Base-by-base conservation (phyloP, 2,329 filamentous ascomycete genomes). In the Acrodontium crateriforme region DNA sequence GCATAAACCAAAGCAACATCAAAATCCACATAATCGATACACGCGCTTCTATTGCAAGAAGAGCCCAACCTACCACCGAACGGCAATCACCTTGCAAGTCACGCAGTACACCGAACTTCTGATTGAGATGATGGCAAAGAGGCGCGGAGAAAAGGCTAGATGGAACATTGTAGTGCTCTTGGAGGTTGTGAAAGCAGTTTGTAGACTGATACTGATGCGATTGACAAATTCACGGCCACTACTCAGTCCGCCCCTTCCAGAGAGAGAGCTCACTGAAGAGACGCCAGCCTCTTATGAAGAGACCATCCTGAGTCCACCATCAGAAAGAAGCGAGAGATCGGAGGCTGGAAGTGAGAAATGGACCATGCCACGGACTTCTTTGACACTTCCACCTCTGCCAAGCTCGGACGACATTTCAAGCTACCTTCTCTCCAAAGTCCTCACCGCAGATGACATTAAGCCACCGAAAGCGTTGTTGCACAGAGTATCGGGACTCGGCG, bases 381-480 rank as follows among this genome's bases (percentile, higher is more conserved):
- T 92, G 43, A 79, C 74, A 15, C 67, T 98, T 25, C 87, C 89
- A 1, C 78, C 74, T 25, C 64, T 98, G 10, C 89, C 89, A 0
- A 75, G 78, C 31, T 70, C 78, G 1, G 69, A 75, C 28, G 82
- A 93, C 43, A 85, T 94, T 34, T 82, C 81, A 27, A 73, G 71
- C 24, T 98, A 92, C 54, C 70, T 98, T 4, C 71, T 92, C 14
- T 77, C 78, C 18, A 85, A 91, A 40, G 87, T 95, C 9, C 67
- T 98, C 25, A 93, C 83, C 0, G 83, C 89, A 6, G 89, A 98
- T 56, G 89, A 95, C 50, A 89, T 98, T 61, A 94, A 93, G 53
- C 81, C 87, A 0, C 82, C 89, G 0, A 77, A 78, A 18, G 76
- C 79, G 29, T 69, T 98, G 5, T 65, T 95, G n/a, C 85, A 91